Conservation (phyloP, 352 stramenopile genomes). For the Phytophthora crassamura region DNA sequence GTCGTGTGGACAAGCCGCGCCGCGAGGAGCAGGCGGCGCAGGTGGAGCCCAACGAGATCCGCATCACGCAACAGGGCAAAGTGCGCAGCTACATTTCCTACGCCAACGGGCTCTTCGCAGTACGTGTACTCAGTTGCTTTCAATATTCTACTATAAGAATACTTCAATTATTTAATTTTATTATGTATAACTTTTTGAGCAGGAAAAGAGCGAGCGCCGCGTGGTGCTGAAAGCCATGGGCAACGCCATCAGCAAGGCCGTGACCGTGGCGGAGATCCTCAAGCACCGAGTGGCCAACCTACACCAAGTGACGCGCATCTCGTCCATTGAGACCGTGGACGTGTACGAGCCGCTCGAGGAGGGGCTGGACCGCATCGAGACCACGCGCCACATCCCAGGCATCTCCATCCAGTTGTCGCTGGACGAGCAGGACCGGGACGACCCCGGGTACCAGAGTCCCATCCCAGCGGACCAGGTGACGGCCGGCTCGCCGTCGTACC, state of each 20-base stretch:
- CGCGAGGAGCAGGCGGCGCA: slow-evolving; percentile 49
- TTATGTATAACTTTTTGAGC: slow-evolving; percentile 7
- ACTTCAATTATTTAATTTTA: not conserved
- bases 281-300: slow-evolving; percentile 78
- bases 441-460: slow-evolving; percentile 78
- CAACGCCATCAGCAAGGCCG: slow-evolving; percentile 85
- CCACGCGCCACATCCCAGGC: slow-evolving; percentile 69
- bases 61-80: slow-evolving; percentile 85
- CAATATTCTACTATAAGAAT: not conserved
- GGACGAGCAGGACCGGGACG: slow-evolving; percentile 58
- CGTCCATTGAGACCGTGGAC: slow-evolving; percentile 81
- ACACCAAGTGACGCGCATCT: slow-evolving; percentile 83
- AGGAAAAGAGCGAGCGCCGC: slow-evolving; percentile 71
- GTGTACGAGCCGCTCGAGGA: slow-evolving; percentile 89
- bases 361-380: slow-evolving; percentile 82
- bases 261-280: slow-evolving; percentile 85
- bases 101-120: slow-evolving; percentile 72
- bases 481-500: slow-evolving; percentile 41
- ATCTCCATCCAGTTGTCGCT: slow-evolving; percentile 83
- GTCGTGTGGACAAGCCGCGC: slow-evolving; percentile 71
- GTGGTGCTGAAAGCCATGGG: slow-evolving; percentile 86
- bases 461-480: slow-evolving; percentile 67
- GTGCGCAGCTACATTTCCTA: slow-evolving; percentile 86
- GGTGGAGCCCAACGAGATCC: slow-evolving; percentile 77
- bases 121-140: slow-evolving; percentile 31